Base-by-base conservation (phyloP, 2,329 filamentous ascomycete species). In the Corinectria fuckeliana region DNA sequence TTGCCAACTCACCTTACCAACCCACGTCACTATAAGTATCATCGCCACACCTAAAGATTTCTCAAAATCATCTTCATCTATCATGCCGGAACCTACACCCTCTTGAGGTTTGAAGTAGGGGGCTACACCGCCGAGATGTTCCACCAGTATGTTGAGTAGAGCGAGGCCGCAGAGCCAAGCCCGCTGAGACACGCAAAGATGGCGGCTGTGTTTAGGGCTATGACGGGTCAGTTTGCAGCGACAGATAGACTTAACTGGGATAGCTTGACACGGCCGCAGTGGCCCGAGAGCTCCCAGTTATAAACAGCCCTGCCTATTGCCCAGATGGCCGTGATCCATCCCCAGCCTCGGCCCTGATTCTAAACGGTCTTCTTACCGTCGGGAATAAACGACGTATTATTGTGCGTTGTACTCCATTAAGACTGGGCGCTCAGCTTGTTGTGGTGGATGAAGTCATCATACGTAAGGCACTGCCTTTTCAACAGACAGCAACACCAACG, bases 71-170 rank as follows among this genome's bases (percentile, higher is more conserved):
- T n/a, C n/a, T n/a, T n/a, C n/a, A n/a, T n/a, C n/a, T n/a, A n/a
- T n/a, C n/a, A n/a, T n/a, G n/a, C n/a, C n/a, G n/a, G n/a, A n/a
- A n/a, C n/a, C n/a, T n/a, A n/a, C n/a, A n/a, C n/a, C n/a, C n/a
- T 83, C 78, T 59, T 83, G 77, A 0, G 83, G 79, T 64, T 85
- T 83, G 53, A 85, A 87, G 65, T 87, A 87, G 0, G 84, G 84
- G 1, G 82, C 76, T 5, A 85, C 82, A n/a, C 84, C 84, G 1
- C 79, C 79, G 9, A 86, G 76, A 53, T 86, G 84, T 23, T 85
- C 74, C 2, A 86, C 52, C 70, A 72, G 63, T 83, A 84, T 2
- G 73, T 75, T 0, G 79, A 81, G 65, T 81, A 80, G 41, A 81
- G 72, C 0, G 72, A 56, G 7, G 61, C 18, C n/a, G 32, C 32